Evolutionary conservation across 768 basidiomycete species (phyloP), one percentile per base, ranked within the genome.

Genomic region (Sarcodon aspratus): DNA sequence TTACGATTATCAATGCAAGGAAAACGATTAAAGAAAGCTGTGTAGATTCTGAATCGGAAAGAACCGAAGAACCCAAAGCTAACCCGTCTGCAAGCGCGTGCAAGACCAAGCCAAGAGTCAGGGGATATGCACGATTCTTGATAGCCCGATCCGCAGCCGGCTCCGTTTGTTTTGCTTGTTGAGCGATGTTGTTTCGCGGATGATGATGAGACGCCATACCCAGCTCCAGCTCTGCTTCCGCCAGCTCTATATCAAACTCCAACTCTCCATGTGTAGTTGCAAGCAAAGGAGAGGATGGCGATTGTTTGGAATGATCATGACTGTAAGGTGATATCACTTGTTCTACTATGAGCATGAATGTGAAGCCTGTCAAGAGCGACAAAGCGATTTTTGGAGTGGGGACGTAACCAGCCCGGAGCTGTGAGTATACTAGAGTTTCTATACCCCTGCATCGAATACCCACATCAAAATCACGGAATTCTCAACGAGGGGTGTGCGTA

Each of bases 81-180:
- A 96, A 80, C 3, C 96, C 94, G 63, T 99, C 96, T 0, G 92
- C 87, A 44, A 93, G 71, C 1, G 82, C 87, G 59, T 99, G 95
- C 21, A 92, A 76, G 21, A 90, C 74, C 42, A 98, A 69, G 1
- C 94, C 96, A 8, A 97, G 64, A 0, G 92, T 89, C 35, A 94
- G 72, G 35, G 92, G 73, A 46, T 82, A 77, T 8, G 82, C 81
- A 12, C 67, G 67, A 34, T 59, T 57, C 33, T 63, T 62, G 55
- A 60, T 64, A 27, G 62, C 57, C 7, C 52, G 48, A 31, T 47
- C 45, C 37, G 50, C 55, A 34, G 32, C 9, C 21, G 21, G 5
- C 21, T 27, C 21, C 21, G 21, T 27, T 27, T 27, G 48, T 8
- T 32, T 47, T 13, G 50, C 43, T 40, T 42, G 50, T 51, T 35